Conservation (phyloP, 2,329 filamentous ascomycete species). For the Delphinella strobiligena region DNA sequence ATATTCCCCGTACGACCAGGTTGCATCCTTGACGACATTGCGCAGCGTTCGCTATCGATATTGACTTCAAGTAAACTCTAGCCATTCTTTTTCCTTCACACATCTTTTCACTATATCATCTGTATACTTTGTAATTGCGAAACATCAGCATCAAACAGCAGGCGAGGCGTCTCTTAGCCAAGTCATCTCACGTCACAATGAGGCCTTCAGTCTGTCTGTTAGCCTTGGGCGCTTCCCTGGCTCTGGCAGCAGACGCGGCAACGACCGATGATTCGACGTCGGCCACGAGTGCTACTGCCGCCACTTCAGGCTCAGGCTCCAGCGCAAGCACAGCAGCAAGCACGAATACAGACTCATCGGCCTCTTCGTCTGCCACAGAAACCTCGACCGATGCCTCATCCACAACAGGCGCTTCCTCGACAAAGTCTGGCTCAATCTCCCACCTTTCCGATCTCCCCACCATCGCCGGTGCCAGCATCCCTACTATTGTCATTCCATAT, state of each 20-base stretch:
- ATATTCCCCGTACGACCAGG: not conserved
- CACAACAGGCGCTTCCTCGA: not conserved
- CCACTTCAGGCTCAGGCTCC: no score
- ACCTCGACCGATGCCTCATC: not conserved
- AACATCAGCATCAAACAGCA: no score
- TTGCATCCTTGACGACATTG: not conserved
- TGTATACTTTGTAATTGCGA: no score
- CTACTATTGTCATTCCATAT: conserved; percentile 66
- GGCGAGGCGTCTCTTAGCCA: no score
- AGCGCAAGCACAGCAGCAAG: not conserved
- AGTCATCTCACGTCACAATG: not conserved
- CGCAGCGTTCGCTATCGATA: not conserved
- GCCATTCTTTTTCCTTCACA: not conserved
- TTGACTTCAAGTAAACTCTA: not conserved
- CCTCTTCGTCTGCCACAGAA: not conserved
- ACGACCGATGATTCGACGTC: not conserved
- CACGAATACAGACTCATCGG: not conserved
- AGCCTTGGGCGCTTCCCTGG: not conserved
- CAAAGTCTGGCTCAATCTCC: conserved; percentile 1
- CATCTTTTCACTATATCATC: not conserved
- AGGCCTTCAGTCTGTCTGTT: not conserved
- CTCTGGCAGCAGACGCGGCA: not conserved
- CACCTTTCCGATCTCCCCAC: conserved; percentile 37
- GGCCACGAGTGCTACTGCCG: not conserved
- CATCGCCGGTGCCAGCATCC: conserved; percentile 46